Percentiles rank a stretch among this genome's conserved stretches.
Evolutionary conservation across 1,284 basidiomycete genomes (phyloP).

Genomic region (Rhodotorula mucilaginosa): DNA sequence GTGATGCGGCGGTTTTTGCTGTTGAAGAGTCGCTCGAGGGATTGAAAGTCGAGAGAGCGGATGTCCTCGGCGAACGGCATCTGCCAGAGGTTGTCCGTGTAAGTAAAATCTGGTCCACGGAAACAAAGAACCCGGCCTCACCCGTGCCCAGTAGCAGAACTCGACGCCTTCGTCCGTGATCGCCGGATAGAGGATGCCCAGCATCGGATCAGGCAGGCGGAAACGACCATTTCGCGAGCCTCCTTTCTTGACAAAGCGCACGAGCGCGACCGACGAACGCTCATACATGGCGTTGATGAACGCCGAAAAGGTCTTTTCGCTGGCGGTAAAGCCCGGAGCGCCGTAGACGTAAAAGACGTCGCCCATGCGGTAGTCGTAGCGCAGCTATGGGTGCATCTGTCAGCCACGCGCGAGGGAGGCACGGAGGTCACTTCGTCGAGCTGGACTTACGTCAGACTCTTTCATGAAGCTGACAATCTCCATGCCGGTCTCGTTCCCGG

Average conservation of each 20-base stretch:
- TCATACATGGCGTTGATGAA: slow-evolving; percentile 76
- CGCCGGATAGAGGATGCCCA: slow-evolving; percentile 64
- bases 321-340: slow-evolving; percentile 62
- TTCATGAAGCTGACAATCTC: slow-evolving; percentile 84
- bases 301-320: slow-evolving; percentile 81
- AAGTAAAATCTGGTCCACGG: too few relatives aligned
- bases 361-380: slow-evolving; percentile 74
- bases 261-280: slow-evolving; percentile 67
- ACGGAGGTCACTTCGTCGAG: not conserved
- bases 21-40: slow-evolving; percentile 70
- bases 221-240: slow-evolving; percentile 53
- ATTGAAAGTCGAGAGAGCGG: slow-evolving; percentile 79
- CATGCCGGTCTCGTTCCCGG: slow-evolving; percentile 74
- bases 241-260: slow-evolving; percentile 63
- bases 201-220: slow-evolving; percentile 65
- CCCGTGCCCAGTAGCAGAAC: slow-evolving; percentile 77
- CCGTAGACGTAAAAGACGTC: slow-evolving; percentile 88
- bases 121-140: slow-evolving; percentile 47
- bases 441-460: slow-evolving; percentile 58
- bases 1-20: slow-evolving; percentile 70
- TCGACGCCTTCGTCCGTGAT: slow-evolving; percentile 57
- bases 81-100: slow-evolving; percentile 50
- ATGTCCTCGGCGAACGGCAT: slow-evolving; percentile 95
- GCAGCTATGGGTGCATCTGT: slow-evolving; percentile 57
- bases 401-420: not conserved